Percentiles rank a stretch among this genome's conserved stretches.
Evolutionary conservation across 169 alveolate genomes (phyloP).

Genomic region (Cryptosporidium tyzzeri): DNA sequence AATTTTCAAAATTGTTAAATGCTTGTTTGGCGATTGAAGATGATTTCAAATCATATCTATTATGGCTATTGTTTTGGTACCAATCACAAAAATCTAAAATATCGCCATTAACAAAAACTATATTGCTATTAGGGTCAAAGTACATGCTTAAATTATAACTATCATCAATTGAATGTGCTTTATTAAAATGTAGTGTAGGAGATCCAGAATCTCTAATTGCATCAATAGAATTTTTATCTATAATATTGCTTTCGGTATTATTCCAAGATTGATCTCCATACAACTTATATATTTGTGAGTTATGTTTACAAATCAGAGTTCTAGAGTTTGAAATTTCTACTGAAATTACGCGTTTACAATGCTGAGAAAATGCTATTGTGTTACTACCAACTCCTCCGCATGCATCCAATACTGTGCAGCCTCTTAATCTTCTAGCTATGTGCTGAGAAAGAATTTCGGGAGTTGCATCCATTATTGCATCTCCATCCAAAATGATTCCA

Average conservation of each 20-base stretch:
- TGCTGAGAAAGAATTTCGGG: constrained; percentile 70
- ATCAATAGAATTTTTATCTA: not conserved
- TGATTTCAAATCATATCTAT: not conserved
- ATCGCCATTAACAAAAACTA: constrained; percentile 53
- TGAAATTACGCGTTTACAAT: constrained; percentile 74
- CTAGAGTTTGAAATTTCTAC: constrained; percentile 68
- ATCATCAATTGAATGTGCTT: not conserved
- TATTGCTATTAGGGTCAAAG: constrained; percentile 59
- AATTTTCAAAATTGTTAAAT: constrained; percentile 14
- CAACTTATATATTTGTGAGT: constrained; percentile 61
- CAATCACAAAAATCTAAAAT: constrained; percentile 61
- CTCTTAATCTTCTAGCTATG: constrained; percentile 66
- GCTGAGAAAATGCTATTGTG: constrained; percentile 75
- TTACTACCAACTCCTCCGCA: constrained; percentile 80
- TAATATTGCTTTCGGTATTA: not conserved
- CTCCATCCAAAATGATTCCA: constrained; percentile 36
- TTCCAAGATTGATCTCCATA: not conserved
- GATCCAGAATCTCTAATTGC: constrained; percentile 32
- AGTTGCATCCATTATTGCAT: constrained; percentile 74
- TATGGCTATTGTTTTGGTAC: not conserved
- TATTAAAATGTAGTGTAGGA: constrained; percentile 18
- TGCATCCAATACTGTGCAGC: constrained; percentile 76
- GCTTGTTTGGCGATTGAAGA: not conserved
- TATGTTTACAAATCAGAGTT: constrained; percentile 57
- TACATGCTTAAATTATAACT: constrained; percentile 4